Base-by-base conservation (phyloP, 139 green algal genomes). In the Chlamydomonas incerta region DNA sequence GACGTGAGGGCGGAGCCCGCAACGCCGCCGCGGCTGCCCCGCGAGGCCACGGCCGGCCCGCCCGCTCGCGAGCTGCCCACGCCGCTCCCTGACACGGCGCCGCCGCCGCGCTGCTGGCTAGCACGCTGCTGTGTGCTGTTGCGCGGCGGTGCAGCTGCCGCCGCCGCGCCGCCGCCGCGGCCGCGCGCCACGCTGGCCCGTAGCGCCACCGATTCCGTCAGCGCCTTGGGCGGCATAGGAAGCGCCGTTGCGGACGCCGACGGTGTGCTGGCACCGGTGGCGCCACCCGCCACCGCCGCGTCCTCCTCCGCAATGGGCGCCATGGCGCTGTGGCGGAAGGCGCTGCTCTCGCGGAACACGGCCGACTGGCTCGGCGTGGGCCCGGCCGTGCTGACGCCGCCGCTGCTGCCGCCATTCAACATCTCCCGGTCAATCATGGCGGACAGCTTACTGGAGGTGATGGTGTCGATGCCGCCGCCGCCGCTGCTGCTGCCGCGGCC, bases 261-360 rank as follows among this genome's bases (percentile, higher is more conserved):
- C 15, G 11, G 20, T 20, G 69, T 31, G 34, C 23, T 28, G 34
- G 34, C 34, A 10, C 5, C 69, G 34, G 34, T 33, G 50, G 18
- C 15, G 67, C 67, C 67, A 11, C 28, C 6, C 31, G 31, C 74
- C 20, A 69, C 74, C 37, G 71, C 74, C 1, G 34, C n/a, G 0
- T 85, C 79, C 2, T 31, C 66, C 63, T 85, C 79, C 4, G 79
- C 79, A 24, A 85, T 85, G 20, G 79, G 47, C 21, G 77, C 46
- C 77, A 83, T 83, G 29, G 29, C 20, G 63, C 41, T 74, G 29
- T 73, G 60, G 24, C 75, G 60, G 37, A 63, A 82, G 35, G 41
- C 41, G 41, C 6, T 50, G 8, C 41, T 50, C 41, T 50, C 23
- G 29, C 63, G 29, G 26, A 37, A 70, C 63, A 50, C 41, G 41